A percentile compares a stretch with the other conserved stretches of the same genome.
Evolutionary conservation across 2,329 filamentous ascomycete genomes (phyloP).

Genomic region (Elsinoe perseae): DNA sequence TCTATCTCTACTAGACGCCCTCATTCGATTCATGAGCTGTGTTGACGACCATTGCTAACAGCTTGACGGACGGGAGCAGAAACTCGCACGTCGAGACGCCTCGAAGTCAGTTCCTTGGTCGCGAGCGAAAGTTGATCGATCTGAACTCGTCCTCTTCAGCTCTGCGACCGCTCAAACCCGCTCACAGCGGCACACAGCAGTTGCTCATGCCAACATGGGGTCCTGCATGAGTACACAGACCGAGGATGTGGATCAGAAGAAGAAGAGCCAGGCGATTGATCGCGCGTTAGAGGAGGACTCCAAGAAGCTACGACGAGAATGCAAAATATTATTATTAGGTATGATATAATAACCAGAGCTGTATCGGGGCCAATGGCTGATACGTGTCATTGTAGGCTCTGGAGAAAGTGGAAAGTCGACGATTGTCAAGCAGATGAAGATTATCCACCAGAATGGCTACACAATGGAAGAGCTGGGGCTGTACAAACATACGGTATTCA

Average conservation of each 20-base stretch:
- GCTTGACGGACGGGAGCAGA: neutral
- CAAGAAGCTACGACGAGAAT: conserved; percentile 85
- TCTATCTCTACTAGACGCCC: neutral
- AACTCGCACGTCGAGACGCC: neutral
- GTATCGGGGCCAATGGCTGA: neutral
- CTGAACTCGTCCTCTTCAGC: neutral
- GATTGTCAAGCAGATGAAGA: conserved; percentile 99
- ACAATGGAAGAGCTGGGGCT: conserved; percentile 86
- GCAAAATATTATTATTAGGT: conserved; percentile 97
- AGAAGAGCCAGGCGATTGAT: conserved; percentile 93
- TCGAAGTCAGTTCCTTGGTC: neutral
- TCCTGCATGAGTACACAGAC: conserved; percentile 84
- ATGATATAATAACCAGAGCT: too few species aligned
- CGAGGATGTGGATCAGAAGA: conserved; percentile 87
- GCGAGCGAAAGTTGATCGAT: neutral
- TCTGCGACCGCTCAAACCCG: neutral
- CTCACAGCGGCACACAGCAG: conserved; percentile 5
- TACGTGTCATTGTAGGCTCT: conserved; percentile 56
- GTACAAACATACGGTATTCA: conserved; percentile 94
- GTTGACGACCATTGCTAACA: neutral
- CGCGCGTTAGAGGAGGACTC: conserved; percentile 90
- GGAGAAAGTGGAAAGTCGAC: conserved; percentile 98
- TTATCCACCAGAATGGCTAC: conserved; percentile 97
- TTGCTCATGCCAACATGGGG: conserved; percentile 57
- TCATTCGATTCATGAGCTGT: conserved; percentile 1